A percentile compares a stretch with the other conserved stretches of the same genome.
Conservation (phyloP, 495 filamentous ascomycete genomes). For the Penicillium soppii region DNA sequence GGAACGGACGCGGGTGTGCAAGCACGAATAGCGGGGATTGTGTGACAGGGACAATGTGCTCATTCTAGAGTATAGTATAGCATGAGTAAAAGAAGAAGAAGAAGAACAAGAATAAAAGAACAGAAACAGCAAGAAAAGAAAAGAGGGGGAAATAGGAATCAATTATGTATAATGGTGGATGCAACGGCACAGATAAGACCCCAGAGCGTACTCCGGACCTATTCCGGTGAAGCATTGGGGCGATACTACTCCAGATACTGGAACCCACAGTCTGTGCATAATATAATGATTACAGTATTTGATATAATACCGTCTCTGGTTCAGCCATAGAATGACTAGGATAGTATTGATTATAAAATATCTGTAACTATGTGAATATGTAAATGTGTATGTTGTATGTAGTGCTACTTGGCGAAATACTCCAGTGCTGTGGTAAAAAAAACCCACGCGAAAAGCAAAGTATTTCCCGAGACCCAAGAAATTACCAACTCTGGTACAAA, state of each 20-base stretch:
- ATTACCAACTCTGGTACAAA: background rate
- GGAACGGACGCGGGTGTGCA: constrained; percentile 41
- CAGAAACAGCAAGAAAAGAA: no score
- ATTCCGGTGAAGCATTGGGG: constrained; percentile 14
- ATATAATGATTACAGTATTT: background rate
- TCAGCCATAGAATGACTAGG: no score
- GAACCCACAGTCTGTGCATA: background rate
- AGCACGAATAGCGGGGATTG: constrained; percentile 27
- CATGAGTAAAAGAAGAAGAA: background rate
- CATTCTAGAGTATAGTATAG: constrained; percentile 13
- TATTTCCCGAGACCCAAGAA: no score
- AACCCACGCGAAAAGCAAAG: no score
- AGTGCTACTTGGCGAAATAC: no score
- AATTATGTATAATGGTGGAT: constrained; percentile 3
- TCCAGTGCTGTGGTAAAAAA: no score
- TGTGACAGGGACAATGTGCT: constrained; percentile 9
- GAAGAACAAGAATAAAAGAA: background rate
- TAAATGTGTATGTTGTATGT: no score
- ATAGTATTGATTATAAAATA: no score
- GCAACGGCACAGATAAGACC: constrained; percentile 9
- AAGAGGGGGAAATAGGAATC: constrained; percentile 3
- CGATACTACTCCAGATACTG: constrained; percentile 3
- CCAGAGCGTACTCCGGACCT: constrained; percentile 4
- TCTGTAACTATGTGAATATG: no score
- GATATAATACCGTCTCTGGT: no score